Evolutionary conservation across 176 grass and related monocot species (phyloP), one percentile per base, ranked within the genome.

Genomic region (Areca catechu): DNA sequence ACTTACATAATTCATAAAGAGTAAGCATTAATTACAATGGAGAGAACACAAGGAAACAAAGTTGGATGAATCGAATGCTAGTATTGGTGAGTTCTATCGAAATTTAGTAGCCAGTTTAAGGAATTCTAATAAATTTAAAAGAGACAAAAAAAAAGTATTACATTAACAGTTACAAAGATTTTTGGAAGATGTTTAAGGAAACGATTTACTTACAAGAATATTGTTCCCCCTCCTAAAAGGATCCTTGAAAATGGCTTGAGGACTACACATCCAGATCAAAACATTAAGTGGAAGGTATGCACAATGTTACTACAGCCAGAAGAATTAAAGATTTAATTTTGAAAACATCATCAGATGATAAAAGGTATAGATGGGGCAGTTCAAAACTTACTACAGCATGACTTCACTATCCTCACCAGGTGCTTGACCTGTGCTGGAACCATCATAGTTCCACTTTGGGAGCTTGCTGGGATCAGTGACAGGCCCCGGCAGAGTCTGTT

Each of bases 191-290:
- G 28, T 7, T 30, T 30, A 30, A 30, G 28, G 3, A 10, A 7
- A 54, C 29, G 1, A 57, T 53, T 60, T 20, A 69, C 87, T 93
- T 68, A 98, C 94, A 80, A 98, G 94, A 66, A 98, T 98, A 56
- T 98, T 98, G 73, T 98, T 93, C 5, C 94, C 94, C 76, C 47
- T 92, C 67, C 94, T 83, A 68, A 98, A 98, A 15, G 94, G 94
- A 73, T 98, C 94, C 84, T 93, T 98, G 79, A 98, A 98, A 80
- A 98, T 93, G 24, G 94, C 88, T 73, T 98, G 94, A 16, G 94
- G 94, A 60, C 94, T 98, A 77, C 71, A 85, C 1, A 43, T 43
- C 34, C 34, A 47, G 43, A 65, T 62, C 66, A 54, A 56, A 14
- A 7, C 57, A 78, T 54, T 23, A 12, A 20, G 16, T n/a, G 19